Evolutionary conservation across 352 stramenopile species (phyloP).

Genomic region (Phytopythium ostracodes): DNA sequence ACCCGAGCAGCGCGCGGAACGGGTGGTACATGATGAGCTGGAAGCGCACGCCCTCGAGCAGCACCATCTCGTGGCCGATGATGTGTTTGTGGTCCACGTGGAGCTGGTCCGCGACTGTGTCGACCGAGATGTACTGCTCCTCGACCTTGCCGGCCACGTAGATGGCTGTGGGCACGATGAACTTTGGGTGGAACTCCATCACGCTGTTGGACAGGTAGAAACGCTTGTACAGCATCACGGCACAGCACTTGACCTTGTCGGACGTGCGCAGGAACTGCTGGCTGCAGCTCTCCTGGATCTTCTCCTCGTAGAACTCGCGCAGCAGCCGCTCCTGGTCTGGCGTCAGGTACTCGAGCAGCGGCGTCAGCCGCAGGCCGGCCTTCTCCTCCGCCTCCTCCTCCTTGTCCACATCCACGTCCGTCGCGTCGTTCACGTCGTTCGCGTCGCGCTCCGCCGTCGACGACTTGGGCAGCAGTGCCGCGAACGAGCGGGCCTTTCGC

Average conservation of each 20-base stretch:
- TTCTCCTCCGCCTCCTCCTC: slow-evolving; percentile 53
- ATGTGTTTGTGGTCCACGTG: slow-evolving; percentile 83
- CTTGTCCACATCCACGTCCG: slow-evolving; percentile 37
- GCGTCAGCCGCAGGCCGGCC: slow-evolving; percentile 37
- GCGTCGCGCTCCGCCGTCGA: slow-evolving; percentile 55
- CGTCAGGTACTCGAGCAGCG: slow-evolving; percentile 55
- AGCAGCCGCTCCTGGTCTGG: slow-evolving; percentile 62
- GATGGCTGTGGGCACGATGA: slow-evolving; percentile 78
- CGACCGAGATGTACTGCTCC: slow-evolving; percentile 88
- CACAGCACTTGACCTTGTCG: slow-evolving; percentile 85
- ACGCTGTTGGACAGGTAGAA: slow-evolving; percentile 89
- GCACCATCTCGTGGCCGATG: slow-evolving; percentile 84
- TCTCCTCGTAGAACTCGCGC: slow-evolving; percentile 72
- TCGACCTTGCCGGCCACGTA: slow-evolving; percentile 89
- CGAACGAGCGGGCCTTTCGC: slow-evolving; percentile 79
- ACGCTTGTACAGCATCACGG: slow-evolving; percentile 83
- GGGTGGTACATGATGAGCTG: slow-evolving; percentile 89
- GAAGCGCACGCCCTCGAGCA: slow-evolving; percentile 85
- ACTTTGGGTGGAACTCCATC: slow-evolving; percentile 88
- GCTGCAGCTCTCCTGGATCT: slow-evolving; percentile 82
- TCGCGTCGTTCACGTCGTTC: slow-evolving; percentile 76
- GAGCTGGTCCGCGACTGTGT: slow-evolving; percentile 81
- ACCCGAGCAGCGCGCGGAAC: slow-evolving; percentile 74
- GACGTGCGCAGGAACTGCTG: slow-evolving; percentile 79
- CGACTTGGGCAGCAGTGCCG: slow-evolving; percentile 60